Evolutionary conservation across 768 basidiomycete species (phyloP), one percentile per base, ranked within the genome.

Genomic region (Mycena epipterygia): DNA sequence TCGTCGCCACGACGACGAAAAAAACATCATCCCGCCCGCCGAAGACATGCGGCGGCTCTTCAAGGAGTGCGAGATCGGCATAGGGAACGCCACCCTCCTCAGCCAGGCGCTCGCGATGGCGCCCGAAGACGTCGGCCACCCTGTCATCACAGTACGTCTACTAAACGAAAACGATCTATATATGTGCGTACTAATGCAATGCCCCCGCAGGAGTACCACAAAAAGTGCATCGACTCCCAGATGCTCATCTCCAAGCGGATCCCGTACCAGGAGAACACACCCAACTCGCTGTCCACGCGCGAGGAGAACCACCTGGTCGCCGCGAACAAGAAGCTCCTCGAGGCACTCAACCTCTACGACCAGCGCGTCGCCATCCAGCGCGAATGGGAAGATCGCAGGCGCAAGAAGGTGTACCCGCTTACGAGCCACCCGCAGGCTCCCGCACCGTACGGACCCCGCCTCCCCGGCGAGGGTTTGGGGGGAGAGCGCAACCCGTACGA

Each of bases 211-310:
- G 96, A 97, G 81, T 96, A 96, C 76, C 89, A 94, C 74, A 75
- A 79, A 17, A 94, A 94, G 76, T 96, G 95, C 77, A 87, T 89
- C 33, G 85, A 88, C 4, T 95, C 94, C 2, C 95, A 95, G 79
- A 95, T 96, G 69, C 87, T 96, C 16, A 89, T 97, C 30, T 91
- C 85, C 72, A 90, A 92, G 14, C 96, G 97, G 80, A 96, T 98
- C 74, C 90, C 93, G 11, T 97, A 96, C n/a, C n/a, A n/a, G n/a
- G n/a, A n/a, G n/a, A n/a, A n/a, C n/a, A n/a, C n/a, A n/a, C n/a
- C n/a, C n/a, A n/a, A n/a, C n/a, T n/a, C n/a, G 96, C 96, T 96
- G 5, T 88, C 90, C 25, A 91, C n/a, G n/a, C n/a, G 86, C 42
- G 68, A 65, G 58, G 68, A 70, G 39, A 63, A 70, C 2, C 58